These are phyloP conservation scores for Lenzites betulinus DNA, from an alignment of 768 basidiomycete species.

Conservation along the genomic window DNA sequence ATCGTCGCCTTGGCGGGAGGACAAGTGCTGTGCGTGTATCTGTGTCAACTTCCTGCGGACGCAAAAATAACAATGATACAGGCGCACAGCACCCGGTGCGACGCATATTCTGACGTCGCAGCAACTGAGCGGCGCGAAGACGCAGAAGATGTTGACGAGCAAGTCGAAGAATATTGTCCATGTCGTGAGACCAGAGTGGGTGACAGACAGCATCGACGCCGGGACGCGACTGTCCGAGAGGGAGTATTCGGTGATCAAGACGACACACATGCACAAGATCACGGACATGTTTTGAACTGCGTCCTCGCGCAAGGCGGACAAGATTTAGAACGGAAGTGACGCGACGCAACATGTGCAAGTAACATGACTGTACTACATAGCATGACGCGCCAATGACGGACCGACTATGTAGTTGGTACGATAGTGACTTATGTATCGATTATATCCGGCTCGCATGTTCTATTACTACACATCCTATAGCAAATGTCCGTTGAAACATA, in stretches of 20 bases:
- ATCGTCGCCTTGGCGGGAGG: conserved; percentile 70
- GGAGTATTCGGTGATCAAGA: conserved; percentile 52
- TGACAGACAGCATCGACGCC: conserved; percentile 62
- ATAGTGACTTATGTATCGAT: not conserved
- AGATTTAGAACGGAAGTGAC: not conserved
- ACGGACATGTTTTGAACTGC: conserved; percentile 38
- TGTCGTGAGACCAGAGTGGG: conserved; percentile 78
- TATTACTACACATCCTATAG: no score
- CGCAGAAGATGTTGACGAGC: conserved; percentile 58
- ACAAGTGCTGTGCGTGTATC: conserved; percentile 49
- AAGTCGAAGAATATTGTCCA: conserved; percentile 52
- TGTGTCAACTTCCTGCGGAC: conserved; percentile 19
- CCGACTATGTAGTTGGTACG: not conserved
- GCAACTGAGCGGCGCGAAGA: conserved; percentile 70
- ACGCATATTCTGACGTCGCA: conserved; percentile 83
- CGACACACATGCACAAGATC: conserved; percentile 39
- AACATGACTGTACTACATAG: not conserved
- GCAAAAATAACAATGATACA: conserved; percentile 28
- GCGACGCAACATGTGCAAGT: not conserved
- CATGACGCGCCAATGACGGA: not conserved
- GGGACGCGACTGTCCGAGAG: conserved; percentile 65
- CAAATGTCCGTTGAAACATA: no score
- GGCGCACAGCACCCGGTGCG: conserved; percentile 57
- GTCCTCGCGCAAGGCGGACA: not conserved
- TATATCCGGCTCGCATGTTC: not conserved